Evolutionary conservation across 2,329 filamentous ascomycete genomes (phyloP), one percentile per base, ranked within the genome.

Genomic region (Lasiodiplodia citricola): DNA sequence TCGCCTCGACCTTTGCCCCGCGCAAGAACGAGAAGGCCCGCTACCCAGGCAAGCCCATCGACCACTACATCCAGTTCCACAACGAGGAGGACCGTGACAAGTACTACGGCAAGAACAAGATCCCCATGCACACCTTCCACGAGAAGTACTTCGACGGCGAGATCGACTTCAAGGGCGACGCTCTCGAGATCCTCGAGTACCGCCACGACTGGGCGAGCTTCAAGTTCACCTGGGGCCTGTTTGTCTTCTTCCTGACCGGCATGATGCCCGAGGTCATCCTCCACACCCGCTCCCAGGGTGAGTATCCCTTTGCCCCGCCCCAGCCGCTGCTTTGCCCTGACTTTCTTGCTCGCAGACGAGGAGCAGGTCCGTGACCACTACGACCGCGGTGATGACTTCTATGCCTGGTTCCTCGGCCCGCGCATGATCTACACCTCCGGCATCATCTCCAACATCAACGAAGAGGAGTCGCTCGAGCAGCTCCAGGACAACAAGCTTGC

Each of bases 361-460:
- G 95, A 98, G 82, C 96, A 98, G 84, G 94, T 98, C 68, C 93
- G 94, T 79, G 93, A 94, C 81, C 94, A 97, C 85, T 99, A 99
- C 83, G 96, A 98, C 87, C 91, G 94, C 73, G 96, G 96, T 78
- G 94, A 99, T 80, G 96, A 98, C 83, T 97, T 97, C 84, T 99
- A 99, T 86, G 91, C 89, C 80, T 99, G 94, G 94, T 98, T 98
- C 87, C 88, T 98, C 72, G 96, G 96, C 71, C 95, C 95, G 70
- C 94, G 95, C 78, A 99, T 98, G 96, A 93, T 98, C 83, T 98
- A 98, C 86, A 99, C 96, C 64, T 96, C 93, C 63, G 96, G 96
- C 76, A 86, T 99, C 76, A 96, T 99, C 79, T 91, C 92, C 70
- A 94, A 98, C 81, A 88, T 92, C 80, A 90, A 91, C 82, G 87